A percentile compares a stretch with the other conserved stretches of the same genome.
phyloP scores from a whole-genome alignment of 768 basidiomycete genomes.

The Leccinum truebloodii region DNA sequence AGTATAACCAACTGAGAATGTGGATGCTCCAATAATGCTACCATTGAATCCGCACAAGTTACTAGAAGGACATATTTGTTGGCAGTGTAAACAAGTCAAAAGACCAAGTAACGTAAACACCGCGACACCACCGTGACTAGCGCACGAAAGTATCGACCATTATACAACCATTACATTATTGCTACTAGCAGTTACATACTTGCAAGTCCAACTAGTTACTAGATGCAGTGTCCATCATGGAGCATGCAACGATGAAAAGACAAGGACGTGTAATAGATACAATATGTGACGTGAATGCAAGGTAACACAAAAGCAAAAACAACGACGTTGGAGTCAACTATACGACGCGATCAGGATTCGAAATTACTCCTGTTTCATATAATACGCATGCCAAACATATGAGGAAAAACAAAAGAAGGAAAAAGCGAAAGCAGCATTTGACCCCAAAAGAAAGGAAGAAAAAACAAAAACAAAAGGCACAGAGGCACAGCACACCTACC shows the following conservation, averaged over 20 bases:
- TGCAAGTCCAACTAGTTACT: neutral
- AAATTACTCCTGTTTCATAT: neutral
- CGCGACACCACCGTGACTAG: too few relatives aligned
- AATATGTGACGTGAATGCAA: conserved; percentile 8
- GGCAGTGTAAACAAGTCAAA: too few relatives aligned
- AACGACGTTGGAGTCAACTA: neutral
- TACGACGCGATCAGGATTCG: neutral
- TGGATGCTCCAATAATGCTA: too few relatives aligned
- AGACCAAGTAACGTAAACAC: too few relatives aligned
- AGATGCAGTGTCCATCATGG: conserved; percentile 2
- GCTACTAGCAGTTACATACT: neutral
- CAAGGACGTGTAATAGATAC: conserved; percentile 9
- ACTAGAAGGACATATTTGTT: too few relatives aligned
- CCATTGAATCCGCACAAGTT: too few relatives aligned
- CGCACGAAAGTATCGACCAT: too few relatives aligned
- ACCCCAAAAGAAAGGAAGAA: neutral
- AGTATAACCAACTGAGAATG: too few relatives aligned
- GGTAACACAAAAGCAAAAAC: conserved; percentile 9
- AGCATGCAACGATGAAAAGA: neutral
- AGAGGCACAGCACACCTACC: conserved; percentile 7
- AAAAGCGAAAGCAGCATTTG: neutral
- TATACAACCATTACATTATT: too few relatives aligned
- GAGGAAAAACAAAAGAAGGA: neutral
- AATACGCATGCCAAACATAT: neutral
- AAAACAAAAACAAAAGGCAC: neutral